phyloP scores from a whole-genome alignment of 164 flowering plant genomes.

The Berberis vulgaris region DNA sequence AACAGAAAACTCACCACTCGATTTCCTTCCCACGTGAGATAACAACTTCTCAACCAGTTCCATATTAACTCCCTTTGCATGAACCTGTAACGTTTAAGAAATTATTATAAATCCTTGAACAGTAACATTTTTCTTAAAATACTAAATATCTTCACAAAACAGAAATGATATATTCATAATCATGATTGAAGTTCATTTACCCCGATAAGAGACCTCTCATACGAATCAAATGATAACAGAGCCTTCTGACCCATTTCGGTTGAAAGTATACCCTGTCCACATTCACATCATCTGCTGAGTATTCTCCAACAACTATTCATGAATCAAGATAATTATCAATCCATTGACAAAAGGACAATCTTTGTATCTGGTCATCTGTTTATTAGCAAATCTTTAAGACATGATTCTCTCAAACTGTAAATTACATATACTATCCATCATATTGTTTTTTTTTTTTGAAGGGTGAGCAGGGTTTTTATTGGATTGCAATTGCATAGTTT shows the following conservation, averaged over 20 bases:
- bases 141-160: neutral
- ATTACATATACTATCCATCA: too few relatives aligned
- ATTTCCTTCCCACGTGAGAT: slow-evolving; percentile 40
- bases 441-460: too few relatives aligned
- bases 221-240: slow-evolving; percentile 48
- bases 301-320: neutral
- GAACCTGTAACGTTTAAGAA: slow-evolving; percentile 44
- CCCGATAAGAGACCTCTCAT: slow-evolving; percentile 78
- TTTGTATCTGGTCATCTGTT: too few relatives aligned
- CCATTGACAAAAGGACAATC: too few relatives aligned
- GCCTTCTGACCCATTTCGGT: slow-evolving; percentile 80
- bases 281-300: slow-evolving; percentile 2
- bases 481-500: too few relatives aligned
- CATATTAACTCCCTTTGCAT: slow-evolving; percentile 69
- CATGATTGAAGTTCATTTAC: slow-evolving; percentile 21
- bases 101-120: neutral
- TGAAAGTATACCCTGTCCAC: slow-evolving; percentile 74
- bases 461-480: too few relatives aligned
- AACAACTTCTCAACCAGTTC: slow-evolving; percentile 53
- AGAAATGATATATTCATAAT: neutral
- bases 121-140: neutral
- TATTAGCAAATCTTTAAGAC: too few relatives aligned
- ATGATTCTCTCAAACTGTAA: too few relatives aligned
- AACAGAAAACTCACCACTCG: slow-evolving; percentile 33
- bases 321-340: neutral